These are phyloP conservation scores for Trypanosoma lewisi DNA, from an alignment of 208 protist genomes.

Conservation along the genomic window DNA sequence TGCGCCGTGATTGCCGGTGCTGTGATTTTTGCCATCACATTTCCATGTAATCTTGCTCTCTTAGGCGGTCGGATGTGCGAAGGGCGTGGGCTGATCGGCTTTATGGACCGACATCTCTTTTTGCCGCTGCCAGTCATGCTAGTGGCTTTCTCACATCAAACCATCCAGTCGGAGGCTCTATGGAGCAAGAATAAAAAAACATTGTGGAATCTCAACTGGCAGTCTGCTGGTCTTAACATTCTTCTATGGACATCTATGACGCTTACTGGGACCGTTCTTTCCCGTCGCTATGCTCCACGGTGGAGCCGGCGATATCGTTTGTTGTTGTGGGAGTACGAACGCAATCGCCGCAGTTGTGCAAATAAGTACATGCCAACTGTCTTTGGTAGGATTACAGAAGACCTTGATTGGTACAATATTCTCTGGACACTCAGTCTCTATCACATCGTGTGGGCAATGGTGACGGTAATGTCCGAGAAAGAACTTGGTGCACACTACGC, in stretches of 20 bases:
- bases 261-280: slow-evolving; percentile 37
- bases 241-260: slow-evolving; percentile 39
- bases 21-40: slow-evolving; percentile 41
- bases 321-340: slow-evolving; percentile 76
- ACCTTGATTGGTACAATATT: slow-evolving; percentile 83
- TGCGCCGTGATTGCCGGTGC: slow-evolving; percentile 40
- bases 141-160: slow-evolving; percentile 83
- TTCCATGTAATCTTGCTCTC: slow-evolving; percentile 61
- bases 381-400: slow-evolving; percentile 67
- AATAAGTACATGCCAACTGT: slow-evolving; percentile 59
- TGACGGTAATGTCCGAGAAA: slow-evolving; percentile 62
- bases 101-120: slow-evolving; percentile 63
- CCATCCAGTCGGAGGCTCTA: slow-evolving; percentile 73
- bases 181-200: slow-evolving; percentile 87
- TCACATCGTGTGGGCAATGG: slow-evolving; percentile 77
- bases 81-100: slow-evolving; percentile 44
- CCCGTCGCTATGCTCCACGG: slow-evolving; percentile 35
- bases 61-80: slow-evolving; percentile 48
- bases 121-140: slow-evolving; percentile 60
- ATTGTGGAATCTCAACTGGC: slow-evolving; percentile 56
- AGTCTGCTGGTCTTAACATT: slow-evolving; percentile 64
- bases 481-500: slow-evolving; percentile 76
- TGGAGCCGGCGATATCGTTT: slow-evolving; percentile 66
- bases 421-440: slow-evolving; percentile 63
- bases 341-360: slow-evolving; percentile 52